Evolutionary conservation across 106 monocot genomes (phyloP), one percentile per base, ranked within the genome.

Genomic region (Acorus gramineus): DNA sequence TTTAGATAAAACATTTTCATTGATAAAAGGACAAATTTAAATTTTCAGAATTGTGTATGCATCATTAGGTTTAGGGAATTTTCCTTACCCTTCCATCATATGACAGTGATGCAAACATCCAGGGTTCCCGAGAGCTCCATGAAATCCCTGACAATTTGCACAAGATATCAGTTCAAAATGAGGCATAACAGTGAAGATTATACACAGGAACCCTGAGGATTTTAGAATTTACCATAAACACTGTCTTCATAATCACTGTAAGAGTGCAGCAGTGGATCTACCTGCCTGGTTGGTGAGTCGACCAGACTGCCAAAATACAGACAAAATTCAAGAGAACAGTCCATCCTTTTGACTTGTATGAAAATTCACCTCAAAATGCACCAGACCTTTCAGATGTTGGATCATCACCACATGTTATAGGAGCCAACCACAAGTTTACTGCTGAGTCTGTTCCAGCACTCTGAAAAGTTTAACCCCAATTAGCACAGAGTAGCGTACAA

Each of bases 401-500:
- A 68, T 84, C 75, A 46, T 79, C 72, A 66, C 53, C 70, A 44
- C 60, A 65, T 63, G 63, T 11, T 5, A 55, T 10, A 70, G 69
- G 61, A 50, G 75, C 86, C 57, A 71, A 71, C 85, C 86, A 90
- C 57, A 96, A 83, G 58, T 88, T 91, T 11, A 96, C 96, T 75
- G 96, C 74, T 70, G 96, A 96, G 78, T 91, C 96, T 57, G 91
- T 96, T 59, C 96, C 96, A 64, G 87, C 82, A 85, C 87, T 96
- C 96, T 96, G 80, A 8, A 76, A 73, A 62, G 48, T 76, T 69
- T 7, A 56, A 50, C 53, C 46, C 46, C 46, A 42, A 68, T 81
- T 14, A 82, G 59, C 61, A 49, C 0, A 28, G 28, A 28, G 28
- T 1, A 28, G 28, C 11, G n/a, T 44, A 46, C 44, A 45, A 54